These are phyloP conservation scores for Thermomyces lanuginosus DNA, from an alignment of 2,329 filamentous ascomycete genomes.

Conservation along the genomic window DNA sequence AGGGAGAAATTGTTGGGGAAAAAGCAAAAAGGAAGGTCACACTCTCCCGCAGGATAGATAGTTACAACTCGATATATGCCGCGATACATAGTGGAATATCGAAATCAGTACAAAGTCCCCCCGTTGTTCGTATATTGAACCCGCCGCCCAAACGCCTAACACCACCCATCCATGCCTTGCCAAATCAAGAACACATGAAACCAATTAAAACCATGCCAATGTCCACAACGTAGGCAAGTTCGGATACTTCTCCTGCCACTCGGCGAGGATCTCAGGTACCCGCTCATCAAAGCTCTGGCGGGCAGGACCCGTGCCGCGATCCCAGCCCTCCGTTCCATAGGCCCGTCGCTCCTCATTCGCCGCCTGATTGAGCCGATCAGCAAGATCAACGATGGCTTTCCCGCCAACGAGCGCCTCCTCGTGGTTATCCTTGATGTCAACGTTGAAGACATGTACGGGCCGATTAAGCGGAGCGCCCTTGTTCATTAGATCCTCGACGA, in stretches of 20 bases:
- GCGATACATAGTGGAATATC: too few species aligned
- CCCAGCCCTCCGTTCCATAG: conserved; percentile 49
- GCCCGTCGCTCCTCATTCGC: conserved; percentile 60
- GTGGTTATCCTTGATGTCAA: conserved; percentile 97
- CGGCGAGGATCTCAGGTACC: conserved; percentile 77
- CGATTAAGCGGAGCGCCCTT: conserved; percentile 75
- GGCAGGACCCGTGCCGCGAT: conserved; percentile 49
- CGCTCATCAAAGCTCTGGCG: conserved; percentile 74
- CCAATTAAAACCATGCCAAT: conserved; percentile 49
- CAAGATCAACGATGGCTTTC: conserved; percentile 79
- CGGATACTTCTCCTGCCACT: conserved; percentile 93
- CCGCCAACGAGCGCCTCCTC: conserved; percentile 88
- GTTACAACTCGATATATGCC: too few species aligned
- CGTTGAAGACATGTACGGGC: conserved; percentile 93
- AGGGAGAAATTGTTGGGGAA: conserved; percentile 31
- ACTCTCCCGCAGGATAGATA: too few species aligned
- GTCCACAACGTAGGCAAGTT: conserved; percentile 86
- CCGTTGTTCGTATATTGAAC: not conserved
- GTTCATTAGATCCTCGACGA: conserved; percentile 79
- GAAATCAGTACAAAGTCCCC: too few species aligned
- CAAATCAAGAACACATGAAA: not conserved
- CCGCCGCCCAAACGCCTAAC: not conserved
- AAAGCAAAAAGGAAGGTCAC: too few species aligned
- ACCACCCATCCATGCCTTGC: too few species aligned
- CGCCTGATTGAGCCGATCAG: conserved; percentile 64